Conservation (phyloP, 495 filamentous ascomycete genomes). For the Penicillium cinerascens region DNA sequence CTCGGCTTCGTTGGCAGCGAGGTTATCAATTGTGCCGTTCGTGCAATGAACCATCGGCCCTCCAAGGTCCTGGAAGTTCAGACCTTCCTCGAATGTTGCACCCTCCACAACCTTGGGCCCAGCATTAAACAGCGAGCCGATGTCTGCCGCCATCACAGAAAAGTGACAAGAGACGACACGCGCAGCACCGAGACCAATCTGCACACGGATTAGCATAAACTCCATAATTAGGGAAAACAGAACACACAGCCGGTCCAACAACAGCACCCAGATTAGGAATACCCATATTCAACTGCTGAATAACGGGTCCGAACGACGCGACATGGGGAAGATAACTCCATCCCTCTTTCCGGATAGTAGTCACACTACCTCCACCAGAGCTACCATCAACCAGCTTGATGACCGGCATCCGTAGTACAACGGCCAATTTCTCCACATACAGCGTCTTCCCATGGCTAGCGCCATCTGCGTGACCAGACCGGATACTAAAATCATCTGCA, state of each 20-base stretch:
- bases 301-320: slow-evolving; percentile 44
- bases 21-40: slow-evolving; percentile 64
- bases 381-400: slow-evolving; percentile 62
- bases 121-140: slow-evolving; percentile 60
- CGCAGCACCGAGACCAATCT: slow-evolving; percentile 61
- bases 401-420: slow-evolving; percentile 52
- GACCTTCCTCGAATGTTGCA: slow-evolving; percentile 58
- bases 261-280: slow-evolving; percentile 63
- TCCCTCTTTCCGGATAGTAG: slow-evolving; percentile 51
- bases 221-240: not conserved
- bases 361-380: slow-evolving; percentile 59
- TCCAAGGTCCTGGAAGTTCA: slow-evolving; percentile 54
- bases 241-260: slow-evolving; percentile 52
- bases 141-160: slow-evolving; percentile 61
- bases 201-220: slow-evolving; percentile 1
- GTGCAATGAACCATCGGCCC: slow-evolving; percentile 58
- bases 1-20: slow-evolving; percentile 55
- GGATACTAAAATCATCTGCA: slow-evolving; percentile 61
- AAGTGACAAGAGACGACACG: slow-evolving; percentile 60
- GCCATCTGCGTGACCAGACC: slow-evolving; percentile 61
- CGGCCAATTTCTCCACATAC: slow-evolving; percentile 54
- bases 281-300: slow-evolving; percentile 57
- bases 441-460: slow-evolving; percentile 55
- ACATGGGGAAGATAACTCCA: slow-evolving; percentile 58
- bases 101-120: slow-evolving; percentile 60